phyloP scores from a whole-genome alignment of 768 basidiomycete genomes.

The Hortiboletus flavorubellus region DNA sequence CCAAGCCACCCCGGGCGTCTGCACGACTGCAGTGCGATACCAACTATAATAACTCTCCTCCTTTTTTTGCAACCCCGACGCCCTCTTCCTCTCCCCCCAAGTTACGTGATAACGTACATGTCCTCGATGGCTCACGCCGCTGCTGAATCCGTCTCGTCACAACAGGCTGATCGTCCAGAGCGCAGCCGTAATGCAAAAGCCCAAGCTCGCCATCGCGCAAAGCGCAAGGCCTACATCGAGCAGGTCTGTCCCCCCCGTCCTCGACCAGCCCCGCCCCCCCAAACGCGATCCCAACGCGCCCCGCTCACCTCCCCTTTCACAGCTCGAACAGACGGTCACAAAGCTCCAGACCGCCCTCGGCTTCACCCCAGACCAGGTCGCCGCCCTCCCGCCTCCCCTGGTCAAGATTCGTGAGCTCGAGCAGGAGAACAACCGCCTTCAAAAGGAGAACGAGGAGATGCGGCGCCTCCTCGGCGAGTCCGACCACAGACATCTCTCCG shows the following conservation, averaged over 20 bases:
- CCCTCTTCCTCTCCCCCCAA: slow-evolving; percentile 37
- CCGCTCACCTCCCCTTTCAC: not conserved
- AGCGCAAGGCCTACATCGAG: slow-evolving; percentile 91
- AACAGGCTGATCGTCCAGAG: slow-evolving; percentile 62
- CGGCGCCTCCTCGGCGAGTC: slow-evolving; percentile 60
- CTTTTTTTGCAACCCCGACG: slow-evolving; percentile 48
- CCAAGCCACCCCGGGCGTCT: slow-evolving; percentile 26
- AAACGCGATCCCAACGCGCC: slow-evolving; percentile 11
- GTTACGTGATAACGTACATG: slow-evolving; percentile 49
- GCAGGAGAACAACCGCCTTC: slow-evolving; percentile 69
- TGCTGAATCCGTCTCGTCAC: slow-evolving; percentile 38
- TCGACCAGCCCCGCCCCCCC: slow-evolving; percentile 8
- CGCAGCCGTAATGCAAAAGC: slow-evolving; percentile 86
- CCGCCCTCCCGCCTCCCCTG: slow-evolving; percentile 67
- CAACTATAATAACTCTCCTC: slow-evolving; percentile 36
- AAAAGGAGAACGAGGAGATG: slow-evolving; percentile 71
- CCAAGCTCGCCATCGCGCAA: slow-evolving; percentile 86
- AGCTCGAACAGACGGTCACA: slow-evolving; percentile 85
- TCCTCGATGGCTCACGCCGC: slow-evolving; percentile 57
- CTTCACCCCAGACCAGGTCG: slow-evolving; percentile 71
- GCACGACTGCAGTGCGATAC: slow-evolving; percentile 7
- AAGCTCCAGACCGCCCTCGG: slow-evolving; percentile 76
- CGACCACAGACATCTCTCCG: slow-evolving; percentile 37
- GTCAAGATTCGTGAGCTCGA: slow-evolving; percentile 79
- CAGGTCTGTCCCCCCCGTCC: slow-evolving; percentile 45